phyloP scores from a whole-genome alignment of 495 filamentous ascomycete genomes.

The Penicillium lividum region DNA sequence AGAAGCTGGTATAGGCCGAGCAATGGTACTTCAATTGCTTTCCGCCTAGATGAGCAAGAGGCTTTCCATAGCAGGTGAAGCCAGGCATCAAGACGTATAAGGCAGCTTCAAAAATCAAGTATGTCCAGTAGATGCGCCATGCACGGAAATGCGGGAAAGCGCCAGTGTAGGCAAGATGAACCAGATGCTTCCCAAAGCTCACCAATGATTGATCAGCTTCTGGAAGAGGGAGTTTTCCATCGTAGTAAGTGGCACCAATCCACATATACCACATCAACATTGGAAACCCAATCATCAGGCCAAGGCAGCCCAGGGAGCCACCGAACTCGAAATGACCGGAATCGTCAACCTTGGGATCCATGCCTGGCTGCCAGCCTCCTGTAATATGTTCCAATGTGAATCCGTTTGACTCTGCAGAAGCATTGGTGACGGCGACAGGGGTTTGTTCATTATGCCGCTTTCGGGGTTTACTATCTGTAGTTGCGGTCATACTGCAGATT shows the following conservation, averaged over 20 bases:
- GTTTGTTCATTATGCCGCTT: constrained; percentile 3
- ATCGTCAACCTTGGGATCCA: constrained; percentile 28
- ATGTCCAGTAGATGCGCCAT: constrained; percentile 87
- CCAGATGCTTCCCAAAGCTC: constrained; percentile 67
- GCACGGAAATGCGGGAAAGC: constrained; percentile 74
- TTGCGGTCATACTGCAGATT: constrained; percentile 9
- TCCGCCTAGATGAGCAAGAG: constrained; percentile 72
- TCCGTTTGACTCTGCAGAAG: not conserved
- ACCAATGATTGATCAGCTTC: constrained; percentile 54
- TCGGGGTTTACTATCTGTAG: constrained; percentile 8
- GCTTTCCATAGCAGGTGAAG: constrained; percentile 75
- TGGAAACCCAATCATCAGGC: constrained; percentile 87
- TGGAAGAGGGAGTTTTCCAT: constrained; percentile 73
- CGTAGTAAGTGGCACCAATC: constrained; percentile 87
- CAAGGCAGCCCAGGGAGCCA: constrained; percentile 67
- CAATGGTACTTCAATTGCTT: constrained; percentile 86
- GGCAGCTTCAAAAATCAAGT: constrained; percentile 70
- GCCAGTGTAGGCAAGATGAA: constrained; percentile 66
- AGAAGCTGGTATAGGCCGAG: constrained; percentile 78
- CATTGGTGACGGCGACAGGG: not conserved
- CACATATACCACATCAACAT: constrained; percentile 97
- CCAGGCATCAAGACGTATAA: constrained; percentile 81
- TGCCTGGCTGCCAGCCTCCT: constrained; percentile 26
- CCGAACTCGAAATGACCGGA: constrained; percentile 75
- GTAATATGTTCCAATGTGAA: constrained; percentile 22